phyloP scores from a whole-genome alignment of 306 rosid genomes.

The Benincasa hispida region DNA sequence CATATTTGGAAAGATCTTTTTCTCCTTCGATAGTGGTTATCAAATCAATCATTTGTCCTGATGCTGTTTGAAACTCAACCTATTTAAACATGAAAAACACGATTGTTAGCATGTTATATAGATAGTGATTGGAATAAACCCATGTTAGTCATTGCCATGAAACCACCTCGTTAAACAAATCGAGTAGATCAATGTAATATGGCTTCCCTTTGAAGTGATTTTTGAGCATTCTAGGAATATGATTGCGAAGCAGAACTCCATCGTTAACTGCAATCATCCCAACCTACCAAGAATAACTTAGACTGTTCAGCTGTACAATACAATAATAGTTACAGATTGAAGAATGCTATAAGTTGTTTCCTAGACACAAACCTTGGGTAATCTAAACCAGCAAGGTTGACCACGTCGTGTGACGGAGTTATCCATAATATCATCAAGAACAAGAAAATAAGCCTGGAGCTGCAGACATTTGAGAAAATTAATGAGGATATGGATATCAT shows the following conservation, averaged over 20 bases:
- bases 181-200: conserved; percentile 75
- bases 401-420: conserved; percentile 41
- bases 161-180: conserved; percentile 76
- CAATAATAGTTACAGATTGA: neutral
- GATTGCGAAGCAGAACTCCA: conserved; percentile 75
- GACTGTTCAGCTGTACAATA: neutral
- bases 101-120: neutral
- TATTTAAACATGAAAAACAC: conserved; percentile 13
- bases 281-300: conserved; percentile 27
- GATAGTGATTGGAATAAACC: neutral
- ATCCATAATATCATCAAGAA: conserved; percentile 48
- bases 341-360: neutral
- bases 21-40: conserved; percentile 91
- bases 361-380: conserved; percentile 25
- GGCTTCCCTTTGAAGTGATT: conserved; percentile 77
- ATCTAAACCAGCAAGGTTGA: conserved; percentile 43
- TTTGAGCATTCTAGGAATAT: conserved; percentile 59
- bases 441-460: conserved; percentile 48
- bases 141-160: neutral
- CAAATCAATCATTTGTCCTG: conserved; percentile 95
- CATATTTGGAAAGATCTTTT: conserved; percentile 80
- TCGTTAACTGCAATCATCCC: conserved; percentile 84
- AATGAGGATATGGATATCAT: neutral
- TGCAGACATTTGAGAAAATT: conserved; percentile 6
- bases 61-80: conserved; percentile 96